A percentile compares a stretch with the other conserved stretches of the same genome.
Evolutionary conservation across 306 rosid genomes (phyloP).

Genomic region (Fragaria ananassa): DNA sequence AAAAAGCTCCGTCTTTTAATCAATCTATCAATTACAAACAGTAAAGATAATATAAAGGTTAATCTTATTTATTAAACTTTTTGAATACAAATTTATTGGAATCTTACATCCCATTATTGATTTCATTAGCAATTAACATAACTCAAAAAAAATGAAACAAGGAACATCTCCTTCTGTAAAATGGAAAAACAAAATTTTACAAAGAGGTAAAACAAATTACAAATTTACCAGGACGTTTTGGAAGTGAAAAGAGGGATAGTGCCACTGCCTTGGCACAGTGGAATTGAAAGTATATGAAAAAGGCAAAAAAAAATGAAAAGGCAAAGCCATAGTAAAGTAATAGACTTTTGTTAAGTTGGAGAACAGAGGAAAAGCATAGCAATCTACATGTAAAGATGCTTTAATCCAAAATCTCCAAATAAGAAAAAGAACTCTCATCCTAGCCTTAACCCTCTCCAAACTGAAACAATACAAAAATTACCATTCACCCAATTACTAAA

Average conservation of each 20-base stretch:
- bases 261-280: background rate
- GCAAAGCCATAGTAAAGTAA: background rate
- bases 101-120: background rate
- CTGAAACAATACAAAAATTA: background rate
- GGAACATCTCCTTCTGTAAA: background rate
- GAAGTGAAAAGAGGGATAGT: background rate
- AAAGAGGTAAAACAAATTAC: background rate
- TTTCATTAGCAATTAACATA: background rate
- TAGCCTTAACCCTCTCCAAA: background rate
- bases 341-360: background rate
- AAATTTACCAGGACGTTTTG: background rate
- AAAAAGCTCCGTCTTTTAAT: background rate
- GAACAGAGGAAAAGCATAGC: slow-evolving; percentile 25
- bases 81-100: background rate
- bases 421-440: background rate
- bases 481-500: background rate
- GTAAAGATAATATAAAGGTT: background rate
- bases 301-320: background rate
- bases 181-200: background rate
- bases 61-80: background rate
- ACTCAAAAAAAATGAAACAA: background rate
- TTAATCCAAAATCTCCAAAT: background rate
- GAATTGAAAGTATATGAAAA: background rate
- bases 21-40: background rate
- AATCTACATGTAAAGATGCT: background rate